These are phyloP conservation scores for Podaxis mareebaensis DNA, from an alignment of 768 basidiomycete species.

Conservation along the genomic window DNA sequence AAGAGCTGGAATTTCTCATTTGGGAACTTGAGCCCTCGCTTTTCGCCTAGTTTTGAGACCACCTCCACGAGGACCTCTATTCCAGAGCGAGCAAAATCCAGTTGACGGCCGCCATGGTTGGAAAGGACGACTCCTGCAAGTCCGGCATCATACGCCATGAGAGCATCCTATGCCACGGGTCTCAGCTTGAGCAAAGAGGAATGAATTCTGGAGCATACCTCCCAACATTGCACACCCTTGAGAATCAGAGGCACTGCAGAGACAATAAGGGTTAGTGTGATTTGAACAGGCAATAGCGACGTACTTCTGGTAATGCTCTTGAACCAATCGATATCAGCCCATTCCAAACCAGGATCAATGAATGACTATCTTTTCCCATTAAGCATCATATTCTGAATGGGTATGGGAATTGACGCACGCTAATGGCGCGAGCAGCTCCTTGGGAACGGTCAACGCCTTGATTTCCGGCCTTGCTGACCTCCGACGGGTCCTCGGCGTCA, in stretches of 20 bases:
- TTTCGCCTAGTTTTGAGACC: slow-evolving; percentile 65
- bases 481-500: slow-evolving; percentile 71
- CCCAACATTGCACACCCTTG: slow-evolving; percentile 90
- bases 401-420: slow-evolving; percentile 40
- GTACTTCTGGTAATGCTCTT: slow-evolving; percentile 71
- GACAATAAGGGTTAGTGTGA: not conserved
- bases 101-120: slow-evolving; percentile 81
- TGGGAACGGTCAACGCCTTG: slow-evolving; percentile 76
- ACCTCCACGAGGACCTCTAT: slow-evolving; percentile 91
- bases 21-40: slow-evolving; percentile 70
- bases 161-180: slow-evolving; percentile 56
- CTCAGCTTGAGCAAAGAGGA: not conserved
- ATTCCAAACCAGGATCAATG: slow-evolving; percentile 88
- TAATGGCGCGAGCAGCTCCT: slow-evolving; percentile 93
- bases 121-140: slow-evolving; percentile 81
- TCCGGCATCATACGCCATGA: slow-evolving; percentile 78
- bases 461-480: slow-evolving; percentile 52
- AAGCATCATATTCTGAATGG: not conserved
- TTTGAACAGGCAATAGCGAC: slow-evolving; percentile 38
- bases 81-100: slow-evolving; percentile 84
- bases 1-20: slow-evolving; percentile 83
- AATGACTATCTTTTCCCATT: slow-evolving; percentile 63
- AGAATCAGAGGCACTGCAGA: slow-evolving; percentile 80
- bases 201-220: slow-evolving; percentile 38
- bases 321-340: slow-evolving; percentile 86